phyloP scores from a whole-genome alignment of 306 rosid species.

The Rosa multiflora region DNA sequence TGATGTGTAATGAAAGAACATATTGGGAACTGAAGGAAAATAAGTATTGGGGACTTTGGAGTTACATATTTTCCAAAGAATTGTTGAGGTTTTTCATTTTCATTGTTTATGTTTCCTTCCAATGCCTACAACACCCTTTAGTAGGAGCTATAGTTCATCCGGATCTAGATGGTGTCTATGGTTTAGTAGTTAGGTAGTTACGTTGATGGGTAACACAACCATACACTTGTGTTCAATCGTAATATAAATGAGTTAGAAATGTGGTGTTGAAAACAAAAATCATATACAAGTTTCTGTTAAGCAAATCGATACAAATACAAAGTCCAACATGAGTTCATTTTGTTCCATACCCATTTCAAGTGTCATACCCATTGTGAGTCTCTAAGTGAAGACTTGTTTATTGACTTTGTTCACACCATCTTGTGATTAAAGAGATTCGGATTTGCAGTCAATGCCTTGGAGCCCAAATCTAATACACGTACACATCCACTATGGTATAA shows the following conservation, averaged over 20 bases:
- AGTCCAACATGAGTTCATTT: background rate
- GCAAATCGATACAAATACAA: background rate
- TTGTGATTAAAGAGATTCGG: no score
- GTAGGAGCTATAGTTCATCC: background rate
- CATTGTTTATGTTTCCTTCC: background rate
- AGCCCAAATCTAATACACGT: no score
- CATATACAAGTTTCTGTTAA: background rate
- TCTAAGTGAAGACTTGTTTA: no score
- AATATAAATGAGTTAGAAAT: background rate
- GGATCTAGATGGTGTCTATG: background rate
- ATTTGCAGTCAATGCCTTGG: no score
- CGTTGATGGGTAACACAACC: no score
- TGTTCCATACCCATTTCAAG: background rate
- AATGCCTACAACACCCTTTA: background rate
- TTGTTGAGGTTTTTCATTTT: background rate
- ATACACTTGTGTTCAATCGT: background rate
- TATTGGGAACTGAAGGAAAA: background rate
- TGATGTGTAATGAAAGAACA: background rate
- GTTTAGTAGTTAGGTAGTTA: background rate
- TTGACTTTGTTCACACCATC: no score
- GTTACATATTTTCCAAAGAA: background rate
- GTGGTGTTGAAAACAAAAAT: background rate
- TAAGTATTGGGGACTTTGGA: background rate
- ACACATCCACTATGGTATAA: no score
- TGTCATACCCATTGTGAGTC: background rate